Evolutionary conservation across 306 rosid species (phyloP), one percentile per base, ranked within the genome.

Genomic region (Acacia crassicarpa): DNA sequence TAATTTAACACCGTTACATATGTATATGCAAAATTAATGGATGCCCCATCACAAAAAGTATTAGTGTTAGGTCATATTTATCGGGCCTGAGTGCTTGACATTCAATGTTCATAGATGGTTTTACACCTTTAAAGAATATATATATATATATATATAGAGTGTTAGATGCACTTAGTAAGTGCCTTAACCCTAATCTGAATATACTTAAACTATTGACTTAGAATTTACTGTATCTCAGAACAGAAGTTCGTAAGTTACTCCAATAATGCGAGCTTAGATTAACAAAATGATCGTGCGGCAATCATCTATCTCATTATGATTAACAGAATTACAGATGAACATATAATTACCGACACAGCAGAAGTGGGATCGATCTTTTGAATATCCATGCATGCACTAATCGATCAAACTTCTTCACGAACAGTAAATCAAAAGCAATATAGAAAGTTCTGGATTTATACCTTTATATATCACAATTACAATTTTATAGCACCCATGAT

Each of bases 261-360:
- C n/a, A 16, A 49, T 8, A 11, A 11, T 4, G 67, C 17, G 14
- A 61, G 67, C 67, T 25, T 23, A 4, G 35, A 81, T 75, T 68
- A 19, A 54, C 80, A 80, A 76, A 80, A 80, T 45, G 77, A 86
- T 83, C 85, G 87, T 83, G 84, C 78, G 89, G 79, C 85, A 84
- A 78, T 88, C 88, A 81, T 72, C 77, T 72, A 70, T 79, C 78
- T 81, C 69, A 53, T 71, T 74, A 87, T 83, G 69, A 63, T 63
- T 58, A 3, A 14, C 43, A 63, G 69, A 30, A 30, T 27, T 6
- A 63, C 22, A 5, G 12, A 25, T 23, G 69, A 59, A 59, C 41
- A 66, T 25, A 67, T 67, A 79, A 59, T 59, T 73, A 78, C 70
- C 67, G 79, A 84, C 83, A 84, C 79, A 32, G 82, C 27, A 72